Evolutionary conservation across 1,139 yeast species (phyloP).

Genomic region (Meyerozyma sp.): DNA sequence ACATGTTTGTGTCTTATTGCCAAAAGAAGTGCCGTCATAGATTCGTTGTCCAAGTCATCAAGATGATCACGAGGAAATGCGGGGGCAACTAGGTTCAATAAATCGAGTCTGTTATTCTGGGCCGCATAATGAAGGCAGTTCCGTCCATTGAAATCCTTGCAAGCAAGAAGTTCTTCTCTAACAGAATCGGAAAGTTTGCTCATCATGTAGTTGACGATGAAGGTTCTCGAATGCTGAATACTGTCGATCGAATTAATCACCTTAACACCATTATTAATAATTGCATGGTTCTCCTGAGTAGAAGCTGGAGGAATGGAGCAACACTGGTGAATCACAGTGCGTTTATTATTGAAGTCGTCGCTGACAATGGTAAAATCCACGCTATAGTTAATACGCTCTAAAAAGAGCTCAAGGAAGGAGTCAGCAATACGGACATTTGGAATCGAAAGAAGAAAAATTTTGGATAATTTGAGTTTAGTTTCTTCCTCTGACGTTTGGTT

Average conservation of each 20-base stretch:
- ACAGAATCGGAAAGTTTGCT: constrained; percentile 16
- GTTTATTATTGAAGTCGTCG: constrained; percentile 39
- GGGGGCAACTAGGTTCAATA: constrained; percentile 43
- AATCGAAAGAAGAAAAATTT: constrained; percentile 60
- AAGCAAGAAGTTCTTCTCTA: constrained; percentile 23
- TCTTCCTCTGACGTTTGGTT: constrained; percentile 7
- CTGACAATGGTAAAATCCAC: constrained; percentile 35
- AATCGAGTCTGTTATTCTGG: constrained; percentile 56
- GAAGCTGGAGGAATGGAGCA: constrained; percentile 36
- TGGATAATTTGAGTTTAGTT: constrained; percentile 46
- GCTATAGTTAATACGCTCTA: constrained; percentile 36
- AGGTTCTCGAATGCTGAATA: constrained; percentile 36
- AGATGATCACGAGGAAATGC: constrained; percentile 32
- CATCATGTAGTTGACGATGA: constrained; percentile 32
- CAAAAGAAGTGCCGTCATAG: constrained; percentile 74
- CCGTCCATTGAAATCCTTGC: constrained; percentile 66
- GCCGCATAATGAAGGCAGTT: constrained; percentile 88
- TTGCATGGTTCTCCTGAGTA: constrained; percentile 27
- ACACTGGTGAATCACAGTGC: constrained; percentile 40
- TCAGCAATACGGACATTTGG: constrained; percentile 49
- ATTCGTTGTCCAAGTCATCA: constrained; percentile 61
- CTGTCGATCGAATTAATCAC: constrained; percentile 38
- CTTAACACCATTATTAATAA: constrained; percentile 42
- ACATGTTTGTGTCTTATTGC: constrained; percentile 71
- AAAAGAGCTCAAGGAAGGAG: constrained; percentile 39